Percentiles rank a stretch among this genome's conserved stretches.
Conservation (phyloP, 1,284 basidiomycete genomes). For the Trichosporon sp. region DNA sequence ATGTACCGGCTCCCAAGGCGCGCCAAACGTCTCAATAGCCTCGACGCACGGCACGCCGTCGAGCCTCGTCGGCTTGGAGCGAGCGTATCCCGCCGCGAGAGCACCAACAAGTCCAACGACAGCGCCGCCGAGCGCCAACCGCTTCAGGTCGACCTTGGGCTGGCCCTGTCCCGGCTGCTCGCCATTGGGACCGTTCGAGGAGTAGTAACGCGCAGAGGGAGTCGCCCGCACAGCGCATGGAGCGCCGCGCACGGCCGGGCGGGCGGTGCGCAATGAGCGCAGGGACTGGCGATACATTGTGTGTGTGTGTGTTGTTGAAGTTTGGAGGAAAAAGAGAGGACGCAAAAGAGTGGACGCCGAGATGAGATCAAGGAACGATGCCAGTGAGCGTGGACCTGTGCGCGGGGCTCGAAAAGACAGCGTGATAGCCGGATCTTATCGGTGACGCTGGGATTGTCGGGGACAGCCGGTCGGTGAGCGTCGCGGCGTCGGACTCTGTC, state of each 20-base stretch:
- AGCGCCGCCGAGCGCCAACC: conserved; percentile 7
- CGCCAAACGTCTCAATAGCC: conserved; percentile 29
- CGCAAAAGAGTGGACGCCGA: background rate
- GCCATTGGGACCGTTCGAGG: background rate
- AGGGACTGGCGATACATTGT: background rate
- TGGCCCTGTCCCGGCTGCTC: background rate
- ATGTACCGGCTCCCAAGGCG: conserved; percentile 35
- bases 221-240: conserved; percentile 6
- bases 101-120: conserved; percentile 11
- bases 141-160: background rate
- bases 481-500: too few relatives aligned
- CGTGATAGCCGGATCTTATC: background rate
- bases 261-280: background rate
- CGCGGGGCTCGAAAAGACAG: too few relatives aligned
- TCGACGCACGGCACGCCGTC: conserved; percentile 36
- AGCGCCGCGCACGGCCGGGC: background rate
- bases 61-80: background rate
- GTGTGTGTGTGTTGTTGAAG: background rate
- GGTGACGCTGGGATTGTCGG: too few relatives aligned
- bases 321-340: background rate
- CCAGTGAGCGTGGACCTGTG: too few relatives aligned
- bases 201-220: background rate
- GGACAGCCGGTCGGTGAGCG: background rate
- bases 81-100: conserved; percentile 9
- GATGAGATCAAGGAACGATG: background rate